These are phyloP conservation scores for Spathaspora hagerdaliae DNA, from an alignment of 805 yeast species.

Conservation along the genomic window DNA sequence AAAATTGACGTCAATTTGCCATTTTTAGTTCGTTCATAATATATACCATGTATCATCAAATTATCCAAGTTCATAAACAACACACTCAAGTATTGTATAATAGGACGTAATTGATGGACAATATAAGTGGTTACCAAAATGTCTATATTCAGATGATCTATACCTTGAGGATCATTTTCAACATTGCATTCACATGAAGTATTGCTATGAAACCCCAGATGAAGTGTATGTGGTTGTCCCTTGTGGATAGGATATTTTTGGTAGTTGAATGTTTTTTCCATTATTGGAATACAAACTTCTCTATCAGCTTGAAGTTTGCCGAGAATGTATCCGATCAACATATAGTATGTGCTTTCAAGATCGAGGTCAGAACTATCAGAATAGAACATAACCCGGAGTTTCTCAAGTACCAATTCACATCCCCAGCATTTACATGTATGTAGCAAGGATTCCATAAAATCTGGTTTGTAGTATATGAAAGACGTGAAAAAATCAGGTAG, in stretches of 20 bases:
- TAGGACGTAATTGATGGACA: constrained; percentile 31
- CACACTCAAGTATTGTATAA: constrained; percentile 19
- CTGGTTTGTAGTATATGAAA: constrained; percentile 34
- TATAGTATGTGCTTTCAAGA: constrained; percentile 25
- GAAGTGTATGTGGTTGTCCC: constrained; percentile 33
- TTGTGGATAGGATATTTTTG: constrained; percentile 28
- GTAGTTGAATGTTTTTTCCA: constrained; percentile 19
- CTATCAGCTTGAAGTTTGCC: constrained; percentile 33
- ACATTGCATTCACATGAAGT: constrained; percentile 18
- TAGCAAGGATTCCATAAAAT: constrained; percentile 27
- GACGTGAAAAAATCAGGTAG: constrained; percentile 34
- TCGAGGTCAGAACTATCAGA: constrained; percentile 17
- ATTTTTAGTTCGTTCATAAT: constrained; percentile 16
- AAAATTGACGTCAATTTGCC: constrained; percentile 20
- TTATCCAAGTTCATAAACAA: constrained; percentile 22
- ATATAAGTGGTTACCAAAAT: constrained; percentile 30
- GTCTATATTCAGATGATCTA: constrained; percentile 20
- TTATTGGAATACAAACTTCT: constrained; percentile 33
- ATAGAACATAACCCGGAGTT: constrained; percentile 17
- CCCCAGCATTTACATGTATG: constrained; percentile 37
- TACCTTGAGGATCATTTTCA: constrained; percentile 22
- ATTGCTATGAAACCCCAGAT: constrained; percentile 22
- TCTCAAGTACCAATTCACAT: constrained; percentile 24
- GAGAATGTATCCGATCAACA: constrained; percentile 28
- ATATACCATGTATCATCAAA: constrained; percentile 33